Conservation (phyloP, 108 stramenopile genomes). For the Skeletonema marinoi region DNA sequence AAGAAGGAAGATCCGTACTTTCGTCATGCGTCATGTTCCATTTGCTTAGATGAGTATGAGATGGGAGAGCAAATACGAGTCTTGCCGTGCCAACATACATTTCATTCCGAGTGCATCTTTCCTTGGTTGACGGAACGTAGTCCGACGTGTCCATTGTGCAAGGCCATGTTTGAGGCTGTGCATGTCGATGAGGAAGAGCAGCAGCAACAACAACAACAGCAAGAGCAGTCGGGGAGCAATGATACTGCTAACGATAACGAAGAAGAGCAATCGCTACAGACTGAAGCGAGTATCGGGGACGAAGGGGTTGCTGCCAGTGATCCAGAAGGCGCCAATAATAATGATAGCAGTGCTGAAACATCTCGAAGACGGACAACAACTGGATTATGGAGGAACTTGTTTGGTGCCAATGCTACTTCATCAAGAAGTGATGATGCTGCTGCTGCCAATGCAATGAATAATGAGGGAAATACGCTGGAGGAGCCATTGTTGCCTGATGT, state of each 20-base stretch:
- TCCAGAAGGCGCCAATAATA: neutral
- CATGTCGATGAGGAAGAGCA: constrained; percentile 18
- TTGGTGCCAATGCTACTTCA: neutral
- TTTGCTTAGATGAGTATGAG: constrained; percentile 91
- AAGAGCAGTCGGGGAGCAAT: neutral
- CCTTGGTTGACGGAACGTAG: constrained; percentile 90
- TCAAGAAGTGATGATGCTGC: neutral
- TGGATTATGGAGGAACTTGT: neutral
- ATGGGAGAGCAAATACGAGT: constrained; percentile 65
- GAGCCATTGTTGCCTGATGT: neutral
- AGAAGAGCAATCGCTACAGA: neutral
- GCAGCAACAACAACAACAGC: neutral
- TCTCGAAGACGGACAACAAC: neutral
- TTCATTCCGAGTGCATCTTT: constrained; percentile 88
- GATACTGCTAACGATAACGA: neutral
- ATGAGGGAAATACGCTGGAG: neutral
- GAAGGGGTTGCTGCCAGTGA: neutral
- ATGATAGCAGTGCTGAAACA: neutral
- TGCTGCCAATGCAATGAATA: constrained; percentile 1
- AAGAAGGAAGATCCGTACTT: constrained; percentile 10
- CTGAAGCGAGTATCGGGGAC: neutral
- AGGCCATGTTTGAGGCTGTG: constrained; percentile 60
- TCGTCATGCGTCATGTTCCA: constrained; percentile 65
- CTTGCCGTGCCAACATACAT: constrained; percentile 87
- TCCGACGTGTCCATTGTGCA: constrained; percentile 84